These are phyloP conservation scores for Sphagnum contortum DNA, from an alignment of 225 moss, liverwort and hornwort species.

Conservation along the genomic window DNA sequence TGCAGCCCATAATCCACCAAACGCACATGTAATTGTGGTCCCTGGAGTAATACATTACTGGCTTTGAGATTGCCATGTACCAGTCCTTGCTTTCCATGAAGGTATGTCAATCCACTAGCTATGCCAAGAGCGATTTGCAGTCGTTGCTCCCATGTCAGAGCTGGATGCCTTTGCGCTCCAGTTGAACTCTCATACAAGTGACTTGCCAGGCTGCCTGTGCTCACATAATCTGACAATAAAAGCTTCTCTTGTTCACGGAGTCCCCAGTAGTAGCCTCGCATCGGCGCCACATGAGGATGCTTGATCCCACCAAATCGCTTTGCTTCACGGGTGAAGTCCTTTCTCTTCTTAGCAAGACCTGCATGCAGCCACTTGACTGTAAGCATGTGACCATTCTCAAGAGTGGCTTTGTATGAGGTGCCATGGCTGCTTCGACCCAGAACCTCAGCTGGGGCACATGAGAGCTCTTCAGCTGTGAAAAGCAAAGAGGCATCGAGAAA, in stretches of 20 bases:
- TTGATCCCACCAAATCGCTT: constrained; percentile 79
- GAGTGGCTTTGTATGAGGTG: constrained; percentile 70
- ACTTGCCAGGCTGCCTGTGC: constrained; percentile 59
- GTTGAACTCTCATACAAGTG: constrained; percentile 33
- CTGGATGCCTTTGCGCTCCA: constrained; percentile 34
- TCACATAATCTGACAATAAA: constrained; percentile 57
- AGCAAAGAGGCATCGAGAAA: constrained; percentile 65
- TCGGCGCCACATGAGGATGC: constrained; percentile 62
- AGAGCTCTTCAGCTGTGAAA: constrained; percentile 71
- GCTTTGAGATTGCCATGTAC: constrained; percentile 83
- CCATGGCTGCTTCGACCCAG: constrained; percentile 87
- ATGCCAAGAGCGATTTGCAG: constrained; percentile 66
- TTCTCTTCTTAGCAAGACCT: constrained; percentile 65
- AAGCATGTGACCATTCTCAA: constrained; percentile 54
- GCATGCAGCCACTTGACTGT: constrained; percentile 82
- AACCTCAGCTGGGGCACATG: constrained; percentile 77
- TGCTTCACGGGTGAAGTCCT: constrained; percentile 69
- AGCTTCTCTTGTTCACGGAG: constrained; percentile 89
- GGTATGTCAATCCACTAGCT: constrained; percentile 53
- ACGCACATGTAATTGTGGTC: constrained; percentile 46
- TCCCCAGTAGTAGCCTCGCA: constrained; percentile 88
- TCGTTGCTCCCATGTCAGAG: constrained; percentile 63
- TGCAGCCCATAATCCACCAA: constrained; percentile 78
- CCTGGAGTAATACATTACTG: constrained; percentile 67
- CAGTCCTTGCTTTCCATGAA: constrained; percentile 64